A percentile compares a stretch with the other conserved stretches of the same genome.
phyloP scores from a whole-genome alignment of 2,329 filamentous ascomycete species.

The Penicillium griseofulvum region DNA sequence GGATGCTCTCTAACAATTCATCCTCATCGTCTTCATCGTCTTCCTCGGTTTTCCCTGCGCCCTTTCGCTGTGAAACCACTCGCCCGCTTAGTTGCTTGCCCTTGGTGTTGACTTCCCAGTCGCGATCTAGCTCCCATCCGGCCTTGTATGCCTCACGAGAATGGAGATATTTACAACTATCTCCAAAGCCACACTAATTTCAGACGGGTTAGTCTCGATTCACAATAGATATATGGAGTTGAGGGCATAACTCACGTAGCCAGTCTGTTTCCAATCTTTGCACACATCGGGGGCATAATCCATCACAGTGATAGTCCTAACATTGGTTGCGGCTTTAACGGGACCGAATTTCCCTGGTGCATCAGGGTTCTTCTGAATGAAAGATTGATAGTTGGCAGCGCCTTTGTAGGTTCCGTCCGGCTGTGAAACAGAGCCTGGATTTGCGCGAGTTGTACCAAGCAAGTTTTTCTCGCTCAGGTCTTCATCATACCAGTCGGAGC shows the following conservation, averaged over 20 bases:
- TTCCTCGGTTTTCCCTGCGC: conserved; percentile 47
- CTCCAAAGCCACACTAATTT: conserved; percentile 59
- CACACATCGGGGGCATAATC: conserved; percentile 93
- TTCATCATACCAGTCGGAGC: conserved; percentile 86
- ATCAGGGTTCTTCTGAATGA: conserved; percentile 78
- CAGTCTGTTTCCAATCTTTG: conserved; percentile 87
- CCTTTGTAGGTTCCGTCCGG: conserved; percentile 74
- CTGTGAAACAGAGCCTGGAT: conserved; percentile 10
- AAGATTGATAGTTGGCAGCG: conserved; percentile 67
- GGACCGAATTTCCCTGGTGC: conserved; percentile 74
- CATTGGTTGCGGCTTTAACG: conserved; percentile 79
- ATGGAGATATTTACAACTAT: conserved; percentile 72
- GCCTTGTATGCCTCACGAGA: conserved; percentile 68
- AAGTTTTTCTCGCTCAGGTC: conserved; percentile 51
- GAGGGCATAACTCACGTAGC: conserved; percentile 39
- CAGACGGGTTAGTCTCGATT: conserved; percentile 46
- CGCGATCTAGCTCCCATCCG: conserved; percentile 91
- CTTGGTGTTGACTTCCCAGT: conserved; percentile 84
- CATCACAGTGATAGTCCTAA: conserved; percentile 83
- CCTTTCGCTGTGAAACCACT: conserved; percentile 48
- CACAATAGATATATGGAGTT: conserved; percentile 48
- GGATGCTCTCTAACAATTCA: conserved; percentile 75
- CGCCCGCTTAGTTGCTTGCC: conserved; percentile 48
- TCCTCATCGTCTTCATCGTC: conserved; percentile 62
- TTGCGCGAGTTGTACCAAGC: conserved; percentile 30